A percentile compares a stretch with the other conserved stretches of the same genome.
These are phyloP conservation scores for Aspergillus campestris DNA, from an alignment of 495 filamentous ascomycete species.

Conservation along the genomic window DNA sequence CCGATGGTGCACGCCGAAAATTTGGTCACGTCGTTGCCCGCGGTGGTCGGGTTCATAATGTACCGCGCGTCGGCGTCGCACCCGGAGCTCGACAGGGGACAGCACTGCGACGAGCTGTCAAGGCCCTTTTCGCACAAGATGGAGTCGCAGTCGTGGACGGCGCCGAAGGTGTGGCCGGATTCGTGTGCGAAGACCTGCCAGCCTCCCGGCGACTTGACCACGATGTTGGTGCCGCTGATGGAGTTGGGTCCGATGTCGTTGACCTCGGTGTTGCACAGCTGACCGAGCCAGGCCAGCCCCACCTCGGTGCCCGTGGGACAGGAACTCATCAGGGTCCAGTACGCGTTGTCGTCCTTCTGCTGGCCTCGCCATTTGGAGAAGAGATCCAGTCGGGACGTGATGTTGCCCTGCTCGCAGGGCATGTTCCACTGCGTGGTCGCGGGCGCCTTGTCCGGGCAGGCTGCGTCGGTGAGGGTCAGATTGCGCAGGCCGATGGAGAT, in stretches of 20 bases:
- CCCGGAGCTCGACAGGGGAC: slow-evolving; percentile 57
- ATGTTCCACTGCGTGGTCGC: slow-evolving; percentile 72
- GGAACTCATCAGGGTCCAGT: slow-evolving; percentile 86
- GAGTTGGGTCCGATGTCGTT: slow-evolving; percentile 44
- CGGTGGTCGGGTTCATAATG: slow-evolving; percentile 93
- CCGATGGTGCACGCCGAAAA: slow-evolving; percentile 89
- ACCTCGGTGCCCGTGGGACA: slow-evolving; percentile 84
- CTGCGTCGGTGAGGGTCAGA: slow-evolving; percentile 59
- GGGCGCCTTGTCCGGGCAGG: slow-evolving; percentile 59
- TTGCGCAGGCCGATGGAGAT: slow-evolving; percentile 85
- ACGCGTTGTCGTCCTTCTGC: slow-evolving; percentile 68
- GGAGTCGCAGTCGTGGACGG: slow-evolving; percentile 82
- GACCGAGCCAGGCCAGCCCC: slow-evolving; percentile 87
- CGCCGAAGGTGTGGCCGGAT: slow-evolving; percentile 90
- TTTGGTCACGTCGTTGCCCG: slow-evolving; percentile 50
- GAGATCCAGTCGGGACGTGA: slow-evolving; percentile 72
- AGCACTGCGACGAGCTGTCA: slow-evolving; percentile 68
- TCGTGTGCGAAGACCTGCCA: slow-evolving; percentile 99
- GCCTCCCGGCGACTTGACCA: slow-evolving; percentile 66
- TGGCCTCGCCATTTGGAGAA: slow-evolving; percentile 85
- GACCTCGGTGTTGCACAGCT: slow-evolving; percentile 63
- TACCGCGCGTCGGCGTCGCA: slow-evolving; percentile 72
- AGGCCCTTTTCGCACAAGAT: slow-evolving; percentile 56
- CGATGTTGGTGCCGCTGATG: slow-evolving; percentile 81
- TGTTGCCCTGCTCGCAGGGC: slow-evolving; percentile 53